Evolutionary conservation across 306 rosid genomes (phyloP).

Genomic region (Prinsepia uniflora): DNA sequence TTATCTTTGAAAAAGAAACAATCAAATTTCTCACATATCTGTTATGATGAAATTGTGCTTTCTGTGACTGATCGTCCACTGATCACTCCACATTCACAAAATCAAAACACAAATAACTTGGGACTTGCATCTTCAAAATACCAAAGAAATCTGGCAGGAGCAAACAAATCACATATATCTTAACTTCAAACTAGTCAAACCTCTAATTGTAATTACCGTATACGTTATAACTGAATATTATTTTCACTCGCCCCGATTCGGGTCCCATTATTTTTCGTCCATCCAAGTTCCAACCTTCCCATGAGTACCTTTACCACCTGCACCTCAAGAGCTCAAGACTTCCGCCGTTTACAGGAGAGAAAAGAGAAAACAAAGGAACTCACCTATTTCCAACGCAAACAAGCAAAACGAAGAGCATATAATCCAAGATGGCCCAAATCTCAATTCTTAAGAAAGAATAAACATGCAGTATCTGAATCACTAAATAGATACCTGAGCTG

Average conservation of each 20-base stretch:
- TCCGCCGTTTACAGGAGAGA: slow-evolving; percentile 11
- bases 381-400: slow-evolving; percentile 21
- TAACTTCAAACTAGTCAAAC: slow-evolving; percentile 6
- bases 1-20: slow-evolving; percentile 12
- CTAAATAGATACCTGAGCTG: neutral
- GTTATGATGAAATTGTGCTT: slow-evolving; percentile 26
- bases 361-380: neutral
- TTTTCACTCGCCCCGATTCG: neutral
- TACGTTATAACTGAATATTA: slow-evolving; percentile 1
- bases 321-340: slow-evolving; percentile 2
- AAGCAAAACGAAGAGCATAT: slow-evolving; percentile 17
- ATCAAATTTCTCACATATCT: slow-evolving; percentile 30
- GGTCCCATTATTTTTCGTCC: neutral
- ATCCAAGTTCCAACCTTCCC: neutral
- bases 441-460: neutral
- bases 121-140: slow-evolving; percentile 16
- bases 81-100: slow-evolving; percentile 41
- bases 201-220: neutral
- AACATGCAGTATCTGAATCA: slow-evolving; percentile 8
- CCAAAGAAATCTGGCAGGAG: slow-evolving; percentile 10
- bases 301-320: neutral
- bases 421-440: slow-evolving; percentile 21
- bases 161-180: neutral
- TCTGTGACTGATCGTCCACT: slow-evolving; percentile 24
- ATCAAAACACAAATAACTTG: slow-evolving; percentile 29